Evolutionary conservation across 768 basidiomycete genomes (phyloP).

Genomic region (Mycena olivaceomarginata): DNA sequence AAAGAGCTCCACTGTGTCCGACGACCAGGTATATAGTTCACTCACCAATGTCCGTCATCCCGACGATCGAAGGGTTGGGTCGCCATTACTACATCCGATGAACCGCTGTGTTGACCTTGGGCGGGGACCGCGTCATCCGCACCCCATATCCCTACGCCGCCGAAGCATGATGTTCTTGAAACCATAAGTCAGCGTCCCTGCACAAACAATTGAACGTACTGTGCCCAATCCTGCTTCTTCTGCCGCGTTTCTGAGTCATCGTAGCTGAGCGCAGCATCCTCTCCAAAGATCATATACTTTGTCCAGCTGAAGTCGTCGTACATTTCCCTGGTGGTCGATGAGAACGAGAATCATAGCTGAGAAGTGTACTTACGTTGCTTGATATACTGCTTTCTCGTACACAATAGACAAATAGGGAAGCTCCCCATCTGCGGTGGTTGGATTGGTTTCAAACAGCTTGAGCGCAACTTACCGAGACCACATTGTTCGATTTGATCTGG

Average conservation of each 20-base stretch:
- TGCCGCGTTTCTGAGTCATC: constrained; percentile 4
- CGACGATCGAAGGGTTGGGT: constrained; percentile 8
- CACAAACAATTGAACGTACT: neutral
- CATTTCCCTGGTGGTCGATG: constrained; percentile 2
- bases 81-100: neutral
- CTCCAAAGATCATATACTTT: constrained; percentile 18
- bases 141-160: constrained; percentile 12
- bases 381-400: neutral
- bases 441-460: neutral
- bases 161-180: constrained; percentile 11
- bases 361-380: neutral
- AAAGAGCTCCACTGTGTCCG: neutral
- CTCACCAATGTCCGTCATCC: constrained; percentile 13
- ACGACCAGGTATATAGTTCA: neutral
- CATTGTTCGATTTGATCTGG: constrained; percentile 8
- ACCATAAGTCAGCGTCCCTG: neutral
- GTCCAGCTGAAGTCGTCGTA: constrained; percentile 22
- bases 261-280: neutral
- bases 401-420: constrained; percentile 5
- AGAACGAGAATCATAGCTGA: neutral
- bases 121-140: constrained; percentile 2
- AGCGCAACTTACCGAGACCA: neutral
- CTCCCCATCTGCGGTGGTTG: constrained; percentile 5
- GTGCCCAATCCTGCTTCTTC: constrained; percentile 15
- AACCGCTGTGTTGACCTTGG: constrained; percentile 7